Conservation (phyloP, 2,329 filamentous ascomycete species). For the Graphiopsis chlorocephala region DNA sequence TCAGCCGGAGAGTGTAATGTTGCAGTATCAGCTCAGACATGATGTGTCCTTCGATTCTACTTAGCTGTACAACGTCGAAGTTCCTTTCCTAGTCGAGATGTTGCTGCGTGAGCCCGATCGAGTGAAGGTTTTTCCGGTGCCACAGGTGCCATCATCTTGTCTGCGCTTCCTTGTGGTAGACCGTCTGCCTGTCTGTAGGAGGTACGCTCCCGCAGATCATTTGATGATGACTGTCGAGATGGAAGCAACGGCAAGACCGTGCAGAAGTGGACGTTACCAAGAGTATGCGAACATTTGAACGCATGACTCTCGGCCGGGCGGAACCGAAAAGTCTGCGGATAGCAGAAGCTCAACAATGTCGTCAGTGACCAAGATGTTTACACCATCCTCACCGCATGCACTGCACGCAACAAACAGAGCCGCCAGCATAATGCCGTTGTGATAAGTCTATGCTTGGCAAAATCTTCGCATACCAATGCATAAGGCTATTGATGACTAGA, state of each 20-base stretch:
- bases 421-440: neutral
- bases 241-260: neutral
- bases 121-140: neutral
- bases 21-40: neutral
- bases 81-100: neutral
- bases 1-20: neutral
- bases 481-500: neutral
- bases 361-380: neutral
- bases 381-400: neutral
- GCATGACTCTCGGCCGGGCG: neutral
- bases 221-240: neutral
- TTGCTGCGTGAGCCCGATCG: neutral
- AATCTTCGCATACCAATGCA: neutral
- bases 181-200: neutral
- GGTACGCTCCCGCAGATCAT: neutral
- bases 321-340: neutral
- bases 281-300: neutral
- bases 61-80: neutral
- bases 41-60: neutral
- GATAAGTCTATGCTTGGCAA: neutral
- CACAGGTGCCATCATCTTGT: neutral
- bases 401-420: neutral
- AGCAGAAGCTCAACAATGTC: neutral
- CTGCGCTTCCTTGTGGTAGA: neutral
- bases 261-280: neutral